Evolutionary conservation across 2,329 filamentous ascomycete species (phyloP).

Genomic region (Immersiporthe knoxdaviesiana): DNA sequence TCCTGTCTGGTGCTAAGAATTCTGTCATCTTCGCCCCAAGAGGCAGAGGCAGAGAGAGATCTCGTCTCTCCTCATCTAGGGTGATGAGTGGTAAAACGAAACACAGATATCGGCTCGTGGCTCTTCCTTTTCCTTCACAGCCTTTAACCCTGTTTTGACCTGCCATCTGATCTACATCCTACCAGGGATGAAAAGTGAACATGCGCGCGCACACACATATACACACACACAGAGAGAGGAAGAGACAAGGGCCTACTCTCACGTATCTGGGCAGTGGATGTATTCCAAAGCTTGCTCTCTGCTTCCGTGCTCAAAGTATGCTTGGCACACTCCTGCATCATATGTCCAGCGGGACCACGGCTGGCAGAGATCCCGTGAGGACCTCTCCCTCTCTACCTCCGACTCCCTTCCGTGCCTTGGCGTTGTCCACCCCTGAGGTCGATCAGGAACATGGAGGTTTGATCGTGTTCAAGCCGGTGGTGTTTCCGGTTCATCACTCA

Average conservation of each 20-base stretch:
- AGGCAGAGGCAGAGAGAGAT: not conserved
- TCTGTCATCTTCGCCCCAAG: too few relatives aligned
- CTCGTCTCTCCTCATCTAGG: not conserved
- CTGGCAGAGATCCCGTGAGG: conserved; percentile 25
- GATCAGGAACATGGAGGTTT: conserved; percentile 31
- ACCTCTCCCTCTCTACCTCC: conserved; percentile 13
- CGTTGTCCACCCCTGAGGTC: conserved; percentile 13
- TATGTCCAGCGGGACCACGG: conserved; percentile 22
- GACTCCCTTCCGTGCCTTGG: conserved; percentile 25
- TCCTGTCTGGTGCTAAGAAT: too few relatives aligned
- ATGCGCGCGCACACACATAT: conserved; percentile 5
- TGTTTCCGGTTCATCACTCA: conserved; percentile 30
- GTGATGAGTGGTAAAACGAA: not conserved
- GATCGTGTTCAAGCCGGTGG: conserved; percentile 19
- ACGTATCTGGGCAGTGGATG: not conserved
- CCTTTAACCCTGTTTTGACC: not conserved
- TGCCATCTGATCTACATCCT: conserved; percentile 25
- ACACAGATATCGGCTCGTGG: conserved; percentile 2
- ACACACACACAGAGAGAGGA: too few relatives aligned
- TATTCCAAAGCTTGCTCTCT: conserved; percentile 2
- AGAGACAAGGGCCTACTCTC: not conserved
- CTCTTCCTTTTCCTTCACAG: not conserved
- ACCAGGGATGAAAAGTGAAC: conserved; percentile 10
- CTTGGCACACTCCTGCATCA: conserved; percentile 15
- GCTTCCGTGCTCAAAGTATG: not conserved